Evolutionary conservation across 1,139 yeast species (phyloP).

Genomic region (Yamadazyma buinensis): DNA sequence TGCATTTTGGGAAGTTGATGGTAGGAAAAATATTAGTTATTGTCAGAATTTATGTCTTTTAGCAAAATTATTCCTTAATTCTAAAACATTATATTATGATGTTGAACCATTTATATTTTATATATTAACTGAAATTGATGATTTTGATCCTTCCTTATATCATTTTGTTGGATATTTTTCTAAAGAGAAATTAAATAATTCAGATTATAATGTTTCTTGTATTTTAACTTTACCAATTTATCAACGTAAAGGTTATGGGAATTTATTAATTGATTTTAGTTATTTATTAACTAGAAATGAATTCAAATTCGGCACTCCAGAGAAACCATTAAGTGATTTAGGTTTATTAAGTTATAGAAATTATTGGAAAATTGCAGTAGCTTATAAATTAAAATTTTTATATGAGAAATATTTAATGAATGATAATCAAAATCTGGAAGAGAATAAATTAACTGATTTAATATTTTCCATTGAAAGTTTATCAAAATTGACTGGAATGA

Average conservation of each 20-base stretch:
- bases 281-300: constrained; percentile 74
- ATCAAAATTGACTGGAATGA: constrained; percentile 78
- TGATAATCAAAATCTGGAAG: constrained; percentile 5
- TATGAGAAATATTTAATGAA: constrained; percentile 18
- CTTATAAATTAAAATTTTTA: constrained; percentile 36
- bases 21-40: constrained; percentile 73
- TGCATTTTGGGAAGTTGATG: constrained; percentile 90
- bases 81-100: constrained; percentile 88
- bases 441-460: constrained; percentile 3
- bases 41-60: constrained; percentile 87
- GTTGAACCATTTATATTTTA: constrained; percentile 94
- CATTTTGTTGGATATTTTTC: constrained; percentile 93
- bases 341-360: constrained; percentile 84
- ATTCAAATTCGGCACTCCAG: constrained; percentile 86
- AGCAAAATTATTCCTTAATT: constrained; percentile 84
- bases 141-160: constrained; percentile 43
- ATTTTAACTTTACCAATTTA: constrained; percentile 85
- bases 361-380: constrained; percentile 76
- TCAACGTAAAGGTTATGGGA: constrained; percentile 89
- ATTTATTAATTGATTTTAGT: constrained; percentile 82
- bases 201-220: constrained; percentile 83
- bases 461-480: constrained; percentile 55
- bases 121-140: constrained; percentile 70
- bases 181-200: constrained; percentile 74
- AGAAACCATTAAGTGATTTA: constrained; percentile 84